A percentile compares a stretch with the other conserved stretches of the same genome.
Evolutionary conservation across 345 rosid species (phyloP).

Genomic region (Microthlaspi erraticum): DNA sequence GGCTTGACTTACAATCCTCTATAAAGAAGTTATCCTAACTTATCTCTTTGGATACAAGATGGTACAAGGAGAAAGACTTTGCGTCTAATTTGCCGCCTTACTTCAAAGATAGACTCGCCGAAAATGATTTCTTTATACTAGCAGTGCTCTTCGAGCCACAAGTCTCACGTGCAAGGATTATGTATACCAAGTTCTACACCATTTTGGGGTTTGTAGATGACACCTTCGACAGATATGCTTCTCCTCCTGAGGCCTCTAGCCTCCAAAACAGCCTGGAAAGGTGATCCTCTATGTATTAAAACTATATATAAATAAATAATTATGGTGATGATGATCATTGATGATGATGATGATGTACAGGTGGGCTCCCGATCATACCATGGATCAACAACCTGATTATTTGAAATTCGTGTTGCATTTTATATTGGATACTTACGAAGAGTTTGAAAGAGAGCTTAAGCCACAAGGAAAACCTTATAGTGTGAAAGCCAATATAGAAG

Average conservation of each 20-base stretch:
- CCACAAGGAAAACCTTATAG: conserved; percentile 10
- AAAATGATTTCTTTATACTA: neutral
- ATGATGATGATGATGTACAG: conserved; percentile 13
- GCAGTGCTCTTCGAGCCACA: conserved; percentile 20
- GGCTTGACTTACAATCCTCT: neutral
- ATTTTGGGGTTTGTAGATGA: conserved; percentile 7
- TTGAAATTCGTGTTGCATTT: conserved; percentile 7
- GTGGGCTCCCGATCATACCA: conserved; percentile 29
- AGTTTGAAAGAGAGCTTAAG: neutral
- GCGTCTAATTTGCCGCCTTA: conserved; percentile 26
- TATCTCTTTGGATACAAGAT: conserved; percentile 7
- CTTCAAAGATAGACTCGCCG: conserved; percentile 27
- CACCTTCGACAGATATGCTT: conserved; percentile 37
- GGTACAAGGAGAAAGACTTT: conserved; percentile 31
- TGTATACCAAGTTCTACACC: neutral
- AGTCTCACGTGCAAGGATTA: conserved; percentile 16
- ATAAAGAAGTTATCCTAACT: neutral
- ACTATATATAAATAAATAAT: neutral
- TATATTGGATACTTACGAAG: conserved; percentile 2
- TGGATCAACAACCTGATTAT: conserved; percentile 24
- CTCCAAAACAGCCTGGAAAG: conserved; percentile 22
- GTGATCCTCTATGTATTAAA: neutral
- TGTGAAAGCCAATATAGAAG: conserved; percentile 12
- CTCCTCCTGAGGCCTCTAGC: conserved; percentile 21
- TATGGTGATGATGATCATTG: neutral